These are phyloP conservation scores for Papiliotrema flavescens DNA, from an alignment of 1,284 basidiomycete species.

Conservation along the genomic window DNA sequence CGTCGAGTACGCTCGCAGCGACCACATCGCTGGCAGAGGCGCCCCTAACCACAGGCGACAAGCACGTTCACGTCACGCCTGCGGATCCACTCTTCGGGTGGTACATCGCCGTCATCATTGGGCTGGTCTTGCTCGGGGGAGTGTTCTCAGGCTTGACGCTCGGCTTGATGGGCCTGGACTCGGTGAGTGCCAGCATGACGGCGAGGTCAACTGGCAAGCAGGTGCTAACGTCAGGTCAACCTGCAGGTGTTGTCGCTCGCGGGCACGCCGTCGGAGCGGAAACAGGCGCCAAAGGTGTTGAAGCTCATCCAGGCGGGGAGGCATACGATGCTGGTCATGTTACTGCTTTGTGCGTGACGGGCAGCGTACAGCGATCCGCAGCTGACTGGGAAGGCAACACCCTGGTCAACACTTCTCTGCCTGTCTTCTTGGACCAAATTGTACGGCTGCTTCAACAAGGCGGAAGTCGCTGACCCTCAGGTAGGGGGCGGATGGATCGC, in stretches of 20 bases:
- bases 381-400: slow-evolving; percentile 46
- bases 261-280: slow-evolving; percentile 47
- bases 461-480: slow-evolving; percentile 14
- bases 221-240: slow-evolving; percentile 29
- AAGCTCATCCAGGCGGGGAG: slow-evolving; percentile 48
- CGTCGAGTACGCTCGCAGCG: slow-evolving; percentile 1
- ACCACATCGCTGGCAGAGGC: too few relatives aligned
- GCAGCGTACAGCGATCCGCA: neutral
- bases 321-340: slow-evolving; percentile 49
- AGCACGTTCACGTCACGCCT: slow-evolving; percentile 37
- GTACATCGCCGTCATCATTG: slow-evolving; percentile 30
- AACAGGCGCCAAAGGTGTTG: slow-evolving; percentile 50
- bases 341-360: slow-evolving; percentile 42
- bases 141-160: slow-evolving; percentile 54
- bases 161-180: slow-evolving; percentile 53
- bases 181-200: slow-evolving; percentile 19
- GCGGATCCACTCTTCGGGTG: slow-evolving; percentile 29
- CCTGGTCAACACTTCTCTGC: slow-evolving; percentile 53
- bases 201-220: neutral
- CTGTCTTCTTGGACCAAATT: slow-evolving; percentile 50
- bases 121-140: slow-evolving; percentile 45
- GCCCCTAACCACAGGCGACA: neutral
- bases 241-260: slow-evolving; percentile 47
- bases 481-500: slow-evolving; percentile 47
- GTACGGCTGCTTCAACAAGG: slow-evolving; percentile 17